Conservation (phyloP, 2,329 filamentous ascomycete species). For the Xylariomycetidae sp. region DNA sequence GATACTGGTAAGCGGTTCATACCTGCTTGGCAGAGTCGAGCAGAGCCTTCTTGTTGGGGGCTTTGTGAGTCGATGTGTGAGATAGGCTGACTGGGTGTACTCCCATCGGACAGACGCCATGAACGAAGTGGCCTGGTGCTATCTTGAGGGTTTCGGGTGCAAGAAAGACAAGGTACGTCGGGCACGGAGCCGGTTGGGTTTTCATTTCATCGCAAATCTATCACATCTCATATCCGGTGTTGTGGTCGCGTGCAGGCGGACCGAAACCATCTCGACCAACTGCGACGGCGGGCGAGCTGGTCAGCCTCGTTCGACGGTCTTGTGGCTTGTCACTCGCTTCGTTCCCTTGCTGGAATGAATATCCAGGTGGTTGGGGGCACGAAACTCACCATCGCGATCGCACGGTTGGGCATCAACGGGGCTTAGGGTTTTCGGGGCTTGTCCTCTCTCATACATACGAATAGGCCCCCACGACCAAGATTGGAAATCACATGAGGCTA, state of each 20-base stretch:
- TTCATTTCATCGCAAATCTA: conserved; percentile 10
- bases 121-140: conserved; percentile 96
- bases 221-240: too few species aligned
- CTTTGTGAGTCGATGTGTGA: conserved; percentile 9
- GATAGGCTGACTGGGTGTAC: conserved; percentile 19
- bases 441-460: conserved; percentile 7
- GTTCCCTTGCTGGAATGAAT: conserved; percentile 10
- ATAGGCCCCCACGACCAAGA: too few species aligned
- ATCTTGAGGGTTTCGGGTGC: conserved; percentile 91
- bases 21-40: too few species aligned
- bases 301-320: conserved; percentile 8
- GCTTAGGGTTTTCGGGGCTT: conserved; percentile 16
- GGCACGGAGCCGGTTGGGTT: conserved; percentile 17
- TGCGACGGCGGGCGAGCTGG: too few species aligned
- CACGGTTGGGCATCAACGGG: conserved; percentile 36
- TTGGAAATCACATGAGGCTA: conserved; percentile 46
- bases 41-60: too few species aligned
- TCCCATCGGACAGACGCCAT: conserved; percentile 65
- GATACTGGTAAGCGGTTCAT: conserved; percentile 63
- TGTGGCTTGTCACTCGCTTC: conserved; percentile 11
- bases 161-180: conserved; percentile 94
- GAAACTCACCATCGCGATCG: background rate
- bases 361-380: conserved; percentile 1
- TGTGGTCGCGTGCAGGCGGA: too few species aligned
- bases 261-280: too few species aligned